A percentile compares a stretch with the other conserved stretches of the same genome.
Conservation (phyloP, 2,329 filamentous ascomycete species). For the Aureobasidium sp. region DNA sequence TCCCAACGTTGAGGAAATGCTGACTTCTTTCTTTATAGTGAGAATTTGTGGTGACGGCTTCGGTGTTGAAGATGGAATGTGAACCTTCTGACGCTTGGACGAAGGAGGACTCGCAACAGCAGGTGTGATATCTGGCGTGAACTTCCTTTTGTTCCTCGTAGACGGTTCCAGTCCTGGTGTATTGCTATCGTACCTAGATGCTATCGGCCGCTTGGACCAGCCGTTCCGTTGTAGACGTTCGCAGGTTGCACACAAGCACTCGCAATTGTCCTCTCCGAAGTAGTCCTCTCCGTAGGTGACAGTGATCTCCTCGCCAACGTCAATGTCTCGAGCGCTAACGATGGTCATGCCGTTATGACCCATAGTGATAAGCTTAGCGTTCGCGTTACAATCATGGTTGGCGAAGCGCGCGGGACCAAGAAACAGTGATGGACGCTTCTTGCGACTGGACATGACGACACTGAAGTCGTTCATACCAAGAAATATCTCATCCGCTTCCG, state of each 20-base stretch:
- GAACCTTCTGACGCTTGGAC: background rate
- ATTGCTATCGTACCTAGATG: background rate
- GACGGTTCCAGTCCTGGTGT: background rate
- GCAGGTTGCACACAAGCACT: constrained; percentile 85
- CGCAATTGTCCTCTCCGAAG: constrained; percentile 89
- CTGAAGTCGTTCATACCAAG: constrained; percentile 85
- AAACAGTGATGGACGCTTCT: constrained; percentile 84
- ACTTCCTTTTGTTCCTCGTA: background rate
- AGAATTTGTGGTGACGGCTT: background rate
- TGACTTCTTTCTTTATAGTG: constrained; percentile 1
- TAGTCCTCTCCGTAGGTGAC: constrained; percentile 94
- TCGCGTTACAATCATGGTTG: constrained; percentile 93
- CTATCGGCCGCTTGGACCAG: constrained; percentile 44
- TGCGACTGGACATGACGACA: constrained; percentile 87
- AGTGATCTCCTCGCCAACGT: constrained; percentile 86
- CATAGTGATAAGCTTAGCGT: constrained; percentile 75
- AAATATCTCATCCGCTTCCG: constrained; percentile 77
- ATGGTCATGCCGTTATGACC: constrained; percentile 86
- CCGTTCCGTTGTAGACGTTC: constrained; percentile 69
- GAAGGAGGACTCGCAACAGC: background rate
- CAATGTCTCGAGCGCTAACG: constrained; percentile 71
- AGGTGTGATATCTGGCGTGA: background rate
- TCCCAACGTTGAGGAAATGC: background rate
- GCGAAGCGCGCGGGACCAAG: constrained; percentile 92
- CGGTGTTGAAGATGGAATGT: background rate